Conservation (phyloP, 2,329 filamentous ascomycete genomes). For the Calonectria pteridis region DNA sequence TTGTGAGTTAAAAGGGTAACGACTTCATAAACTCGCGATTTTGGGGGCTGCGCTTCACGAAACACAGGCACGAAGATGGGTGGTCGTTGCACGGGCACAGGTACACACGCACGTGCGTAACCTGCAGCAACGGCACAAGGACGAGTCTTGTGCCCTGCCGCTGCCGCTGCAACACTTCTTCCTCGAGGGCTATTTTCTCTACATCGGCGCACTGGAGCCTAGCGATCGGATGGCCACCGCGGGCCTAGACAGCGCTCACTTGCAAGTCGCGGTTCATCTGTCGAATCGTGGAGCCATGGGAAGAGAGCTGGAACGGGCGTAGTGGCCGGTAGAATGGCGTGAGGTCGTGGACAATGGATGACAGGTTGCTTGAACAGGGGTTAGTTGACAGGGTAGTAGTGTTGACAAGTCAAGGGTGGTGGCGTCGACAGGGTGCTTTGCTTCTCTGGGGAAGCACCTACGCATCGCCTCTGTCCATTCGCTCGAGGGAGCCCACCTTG, state of each 20-base stretch:
- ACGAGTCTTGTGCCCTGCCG: background rate
- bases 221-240: constrained; percentile 40
- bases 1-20: constrained; percentile 5
- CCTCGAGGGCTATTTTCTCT: background rate
- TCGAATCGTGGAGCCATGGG: constrained; percentile 43
- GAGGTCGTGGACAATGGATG: constrained; percentile 36
- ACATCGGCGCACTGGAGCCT: background rate
- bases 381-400: constrained; percentile 5
- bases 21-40: constrained; percentile 1
- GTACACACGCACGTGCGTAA: background rate
- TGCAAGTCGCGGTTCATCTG: constrained; percentile 36
- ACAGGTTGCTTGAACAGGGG: constrained; percentile 12
- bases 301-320: constrained; percentile 44
- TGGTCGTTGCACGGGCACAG: background rate
- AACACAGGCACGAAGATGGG: background rate
- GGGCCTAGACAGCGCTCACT: constrained; percentile 31
- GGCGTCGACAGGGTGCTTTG: constrained; percentile 30
- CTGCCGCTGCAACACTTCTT: background rate
- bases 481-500: constrained; percentile 27
- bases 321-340: constrained; percentile 46
- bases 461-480: constrained; percentile 29
- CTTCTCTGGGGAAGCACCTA: constrained; percentile 40
- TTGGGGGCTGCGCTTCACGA: constrained; percentile 1
- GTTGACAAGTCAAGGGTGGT: constrained; percentile 15
- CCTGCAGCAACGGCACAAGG: background rate